Evolutionary conservation across 495 filamentous ascomycete species (phyloP), one percentile per base, ranked within the genome.

Genomic region (Aspergillus wentii): DNA sequence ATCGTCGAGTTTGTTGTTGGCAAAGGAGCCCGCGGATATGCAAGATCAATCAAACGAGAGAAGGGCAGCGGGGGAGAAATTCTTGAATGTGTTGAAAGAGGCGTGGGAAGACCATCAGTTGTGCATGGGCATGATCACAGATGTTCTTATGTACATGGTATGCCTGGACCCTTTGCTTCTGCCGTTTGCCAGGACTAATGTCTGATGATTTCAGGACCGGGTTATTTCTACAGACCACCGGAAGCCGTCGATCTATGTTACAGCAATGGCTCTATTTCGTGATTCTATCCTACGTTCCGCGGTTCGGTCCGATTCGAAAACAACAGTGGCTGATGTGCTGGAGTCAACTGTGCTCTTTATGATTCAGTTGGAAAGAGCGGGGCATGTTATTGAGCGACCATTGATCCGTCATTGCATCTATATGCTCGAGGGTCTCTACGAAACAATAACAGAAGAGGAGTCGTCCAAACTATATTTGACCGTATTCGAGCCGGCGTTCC

Each of bases 91-190:
- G 1, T 52, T 97, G 13, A 86, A 84, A 54, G 66, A 72, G 27
- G 78, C 80, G 3, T 99, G 88, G 86, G 79, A 86, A 44, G 83
- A 92, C 38, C 91, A 99, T 53, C 86, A 87, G 52, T 69, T 86
- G 11, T 87, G 84, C 38, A 95, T 96, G 90, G 86, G 87, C 46
- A 97, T 99, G 94, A 82, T 87, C 29, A 92, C 91, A 8, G 94
- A 99, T 56, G 87, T 99, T 21, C 62, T 97, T 23, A 96, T 99
- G 90, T 99, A 99, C 48, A 90, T 99, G 76, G 83, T 86, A 54
- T 17, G 18, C 17, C 17, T 31, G 35, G 8, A 3, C 14, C 10
- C 0, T 8, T 15, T 15, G 10, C 16, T 8, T 4, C n/a, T 25
- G 19, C 29, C 20, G 15, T 32, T 17, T 17, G n/a, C n/a, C 29